A percentile compares a stretch with the other conserved stretches of the same genome.
phyloP scores from a whole-genome alignment of 2,329 filamentous ascomycete species.

The Hypoxylon sp. region DNA sequence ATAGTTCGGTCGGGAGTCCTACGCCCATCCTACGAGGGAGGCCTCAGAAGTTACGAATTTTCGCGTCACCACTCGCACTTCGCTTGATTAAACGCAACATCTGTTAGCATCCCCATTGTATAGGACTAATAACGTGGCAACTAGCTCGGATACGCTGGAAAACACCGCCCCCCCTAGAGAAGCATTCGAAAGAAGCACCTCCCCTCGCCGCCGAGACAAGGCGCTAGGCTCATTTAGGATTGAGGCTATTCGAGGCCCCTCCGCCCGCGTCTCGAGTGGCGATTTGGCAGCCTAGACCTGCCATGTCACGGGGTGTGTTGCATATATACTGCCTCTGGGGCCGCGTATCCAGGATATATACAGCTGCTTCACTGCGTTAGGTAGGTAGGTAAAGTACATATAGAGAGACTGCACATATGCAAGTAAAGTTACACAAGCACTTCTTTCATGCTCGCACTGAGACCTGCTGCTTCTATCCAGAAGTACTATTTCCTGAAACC shows the following conservation, averaged over 20 bases:
- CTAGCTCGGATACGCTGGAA: constrained; percentile 1
- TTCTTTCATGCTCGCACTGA: background rate
- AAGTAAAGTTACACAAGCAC: constrained; percentile 23
- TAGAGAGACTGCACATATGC: constrained; percentile 19
- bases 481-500: constrained; percentile 4
- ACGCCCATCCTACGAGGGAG: constrained; percentile 12
- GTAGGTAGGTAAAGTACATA: constrained; percentile 25
- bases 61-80: background rate
- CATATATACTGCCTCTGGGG: constrained; percentile 22
- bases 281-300: constrained; percentile 22
- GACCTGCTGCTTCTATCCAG: background rate
- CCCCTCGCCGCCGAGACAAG: background rate
- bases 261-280: constrained; percentile 13
- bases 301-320: constrained; percentile 35
- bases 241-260: constrained; percentile 38
- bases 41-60: constrained; percentile 11
- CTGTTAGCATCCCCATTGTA: constrained; percentile 1
- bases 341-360: constrained; percentile 10
- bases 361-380: constrained; percentile 25
- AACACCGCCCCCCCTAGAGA: constrained; percentile 3
- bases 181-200: background rate
- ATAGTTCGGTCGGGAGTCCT: background rate
- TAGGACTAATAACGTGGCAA: constrained; percentile 4
- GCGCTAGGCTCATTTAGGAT: constrained; percentile 20
- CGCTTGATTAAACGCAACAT: background rate